A percentile compares a stretch with the other conserved stretches of the same genome.
Conservation (phyloP, 2,329 filamentous ascomycete species). For the Cryoendolithus antarcticus region DNA sequence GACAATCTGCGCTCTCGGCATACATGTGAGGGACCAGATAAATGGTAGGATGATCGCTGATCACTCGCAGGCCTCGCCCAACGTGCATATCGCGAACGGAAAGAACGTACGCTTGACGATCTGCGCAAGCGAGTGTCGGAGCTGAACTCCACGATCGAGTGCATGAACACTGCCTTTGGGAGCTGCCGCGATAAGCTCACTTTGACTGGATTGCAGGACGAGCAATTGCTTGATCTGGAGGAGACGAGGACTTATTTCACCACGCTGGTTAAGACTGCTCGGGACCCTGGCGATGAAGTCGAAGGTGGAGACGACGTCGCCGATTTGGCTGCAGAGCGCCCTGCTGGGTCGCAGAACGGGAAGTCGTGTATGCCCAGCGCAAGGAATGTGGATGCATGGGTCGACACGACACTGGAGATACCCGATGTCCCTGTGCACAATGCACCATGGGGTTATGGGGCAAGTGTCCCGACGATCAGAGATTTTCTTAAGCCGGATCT, state of each 20-base stretch:
- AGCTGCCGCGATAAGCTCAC: constrained; percentile 20
- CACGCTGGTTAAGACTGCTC: constrained; percentile 9
- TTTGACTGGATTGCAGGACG: constrained; percentile 8
- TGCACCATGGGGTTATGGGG: too few relatives aligned
- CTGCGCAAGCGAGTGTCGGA: constrained; percentile 58
- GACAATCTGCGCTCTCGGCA: too few relatives aligned
- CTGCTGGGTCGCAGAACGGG: not conserved
- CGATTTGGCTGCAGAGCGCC: not conserved
- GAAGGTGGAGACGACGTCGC: not conserved
- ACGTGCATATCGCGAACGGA: constrained; percentile 70
- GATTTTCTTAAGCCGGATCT: too few relatives aligned
- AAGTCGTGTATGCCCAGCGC: constrained; percentile 2
- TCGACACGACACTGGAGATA: constrained; percentile 7
- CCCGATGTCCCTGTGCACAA: not conserved
- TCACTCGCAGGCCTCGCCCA: constrained; percentile 46
- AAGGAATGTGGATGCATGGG: constrained; percentile 16
- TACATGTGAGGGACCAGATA: too few relatives aligned
- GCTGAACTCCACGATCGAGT: constrained; percentile 56
- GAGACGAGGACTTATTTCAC: constrained; percentile 7
- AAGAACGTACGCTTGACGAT: constrained; percentile 66
- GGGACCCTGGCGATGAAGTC: constrained; percentile 12
- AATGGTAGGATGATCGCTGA: too few relatives aligned
- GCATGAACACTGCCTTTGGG: constrained; percentile 62
- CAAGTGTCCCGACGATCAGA: too few relatives aligned
- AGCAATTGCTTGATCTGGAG: constrained; percentile 12